phyloP scores from a whole-genome alignment of 176 grass and related monocot species.

The Oryza rufipogon region DNA sequence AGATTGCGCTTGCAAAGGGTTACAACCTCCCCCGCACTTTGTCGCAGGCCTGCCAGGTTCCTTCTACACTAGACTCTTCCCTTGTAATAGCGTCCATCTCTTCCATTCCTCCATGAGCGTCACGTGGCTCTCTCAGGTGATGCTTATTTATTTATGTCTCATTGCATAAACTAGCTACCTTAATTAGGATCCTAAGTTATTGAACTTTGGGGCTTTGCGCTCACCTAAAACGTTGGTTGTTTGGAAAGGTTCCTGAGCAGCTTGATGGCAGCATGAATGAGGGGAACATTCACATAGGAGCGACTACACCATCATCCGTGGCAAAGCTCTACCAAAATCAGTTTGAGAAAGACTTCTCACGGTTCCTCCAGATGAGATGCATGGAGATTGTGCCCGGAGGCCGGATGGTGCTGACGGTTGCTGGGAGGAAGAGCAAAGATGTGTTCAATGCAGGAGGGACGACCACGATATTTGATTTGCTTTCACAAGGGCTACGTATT shows the following conservation, averaged over 20 bases:
- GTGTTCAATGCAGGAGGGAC: background rate
- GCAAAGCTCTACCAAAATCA: constrained; percentile 44
- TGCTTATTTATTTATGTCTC: too few species aligned
- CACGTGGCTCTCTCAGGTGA: constrained; percentile 25
- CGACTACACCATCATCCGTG: constrained; percentile 10
- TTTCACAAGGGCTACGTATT: constrained; percentile 22
- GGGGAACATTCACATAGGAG: constrained; percentile 43
- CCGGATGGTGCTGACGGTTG: constrained; percentile 45
- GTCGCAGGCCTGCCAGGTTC: constrained; percentile 33
- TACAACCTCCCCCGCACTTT: constrained; percentile 2
- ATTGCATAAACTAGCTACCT: background rate
- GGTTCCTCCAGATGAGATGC: constrained; percentile 36
- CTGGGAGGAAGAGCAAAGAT: constrained; percentile 31
- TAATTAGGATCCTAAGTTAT: background rate
- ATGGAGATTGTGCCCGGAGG: background rate
- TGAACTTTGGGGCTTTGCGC: background rate
- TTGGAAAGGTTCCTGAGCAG: constrained; percentile 37
- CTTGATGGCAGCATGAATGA: constrained; percentile 21
- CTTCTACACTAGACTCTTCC: constrained; percentile 45
- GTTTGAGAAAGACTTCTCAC: constrained; percentile 38
- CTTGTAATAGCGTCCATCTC: background rate
- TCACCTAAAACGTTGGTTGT: too few species aligned
- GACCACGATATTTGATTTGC: background rate
- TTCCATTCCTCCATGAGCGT: constrained; percentile 23
- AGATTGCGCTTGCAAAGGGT: background rate